Evolutionary conservation across 2,329 filamentous ascomycete species (phyloP), one percentile per base, ranked within the genome.

Genomic region (Clonostachys chloroleuca): DNA sequence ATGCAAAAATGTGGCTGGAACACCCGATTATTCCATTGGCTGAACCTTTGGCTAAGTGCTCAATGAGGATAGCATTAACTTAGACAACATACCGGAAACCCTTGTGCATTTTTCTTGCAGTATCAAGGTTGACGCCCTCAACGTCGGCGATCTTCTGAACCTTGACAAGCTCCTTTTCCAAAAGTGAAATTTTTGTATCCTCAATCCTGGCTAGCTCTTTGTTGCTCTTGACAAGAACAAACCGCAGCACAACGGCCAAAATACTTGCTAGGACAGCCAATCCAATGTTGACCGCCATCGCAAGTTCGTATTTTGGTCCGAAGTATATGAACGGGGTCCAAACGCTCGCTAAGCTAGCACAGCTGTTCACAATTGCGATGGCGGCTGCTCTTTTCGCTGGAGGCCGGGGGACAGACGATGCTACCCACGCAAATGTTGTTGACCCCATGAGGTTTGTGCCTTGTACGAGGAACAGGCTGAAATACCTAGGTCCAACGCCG

Each of bases 331-430:
- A 78, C 0, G 72, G 68, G 0, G 72, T 75, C 68, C 73, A 80
- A 54, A 80, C 78, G 49, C 65, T 69, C 34, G 72, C 73, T 2
- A 68, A 71, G 55, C 80, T 80, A 30, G 72, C 75, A n/a, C 80
- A 57, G 2, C 72, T 70, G 53, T 80, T 80, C 62, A 80, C 78
- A 41, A 78, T 73, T 1, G 76, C 77, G 40, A 74, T 70, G 0
- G 77, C 74, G 1, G 74, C 75, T 2, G 76, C 76, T 37, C 76
- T 72, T 58, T 80, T 80, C 2, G 75, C 77, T 0, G 75, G 73
- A 0, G 77, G 76, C 0, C 75, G 70, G 0, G 75, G 70, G 24
- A 80, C 69, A 3, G 71, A 67, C 35, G 67, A 71, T 2, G 71
- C 70, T 44, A 79, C 75, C 77, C 76, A 78, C 5, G 68, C 65